Evolutionary conservation across 768 basidiomycete species (phyloP).

Genomic region (Amyloporia xantha): DNA sequence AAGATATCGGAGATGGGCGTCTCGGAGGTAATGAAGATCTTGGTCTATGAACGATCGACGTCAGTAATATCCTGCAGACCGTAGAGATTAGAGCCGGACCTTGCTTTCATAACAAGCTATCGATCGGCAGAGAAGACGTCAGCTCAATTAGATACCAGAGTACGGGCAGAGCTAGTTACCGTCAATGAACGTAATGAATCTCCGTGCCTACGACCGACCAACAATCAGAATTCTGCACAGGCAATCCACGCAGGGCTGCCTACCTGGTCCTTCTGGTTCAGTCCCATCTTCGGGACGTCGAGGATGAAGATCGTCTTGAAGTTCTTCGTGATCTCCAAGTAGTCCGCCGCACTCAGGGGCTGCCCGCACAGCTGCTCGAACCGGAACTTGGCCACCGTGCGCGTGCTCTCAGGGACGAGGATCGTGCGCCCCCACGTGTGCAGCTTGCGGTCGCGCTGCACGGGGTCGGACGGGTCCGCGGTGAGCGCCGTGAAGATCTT

Average conservation of each 20-base stretch:
- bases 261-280: slow-evolving; percentile 84
- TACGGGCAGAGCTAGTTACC: slow-evolving; percentile 36
- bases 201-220: slow-evolving; percentile 67
- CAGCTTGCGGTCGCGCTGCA: slow-evolving; percentile 56
- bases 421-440: slow-evolving; percentile 90
- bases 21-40: slow-evolving; percentile 87
- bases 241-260: slow-evolving; percentile 3
- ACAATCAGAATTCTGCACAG: no score
- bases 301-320: slow-evolving; percentile 86
- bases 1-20: slow-evolving; percentile 90
- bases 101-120: slow-evolving; percentile 86
- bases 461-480: slow-evolving; percentile 46
- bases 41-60: slow-evolving; percentile 53
- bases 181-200: slow-evolving; percentile 98
- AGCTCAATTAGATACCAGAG: neutral
- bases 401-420: slow-evolving; percentile 71
- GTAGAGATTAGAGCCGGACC: slow-evolving; percentile 29
- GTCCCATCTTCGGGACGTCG: slow-evolving; percentile 83
- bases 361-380: slow-evolving; percentile 85
- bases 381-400: slow-evolving; percentile 74
- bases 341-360: slow-evolving; percentile 92
- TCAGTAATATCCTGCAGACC: neutral
- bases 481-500: slow-evolving; percentile 81
- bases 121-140: neutral
- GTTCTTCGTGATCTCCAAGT: slow-evolving; percentile 83